Conservation (phyloP, 345 rosid genomes). For the Bruguiera gymnorhiza region DNA sequence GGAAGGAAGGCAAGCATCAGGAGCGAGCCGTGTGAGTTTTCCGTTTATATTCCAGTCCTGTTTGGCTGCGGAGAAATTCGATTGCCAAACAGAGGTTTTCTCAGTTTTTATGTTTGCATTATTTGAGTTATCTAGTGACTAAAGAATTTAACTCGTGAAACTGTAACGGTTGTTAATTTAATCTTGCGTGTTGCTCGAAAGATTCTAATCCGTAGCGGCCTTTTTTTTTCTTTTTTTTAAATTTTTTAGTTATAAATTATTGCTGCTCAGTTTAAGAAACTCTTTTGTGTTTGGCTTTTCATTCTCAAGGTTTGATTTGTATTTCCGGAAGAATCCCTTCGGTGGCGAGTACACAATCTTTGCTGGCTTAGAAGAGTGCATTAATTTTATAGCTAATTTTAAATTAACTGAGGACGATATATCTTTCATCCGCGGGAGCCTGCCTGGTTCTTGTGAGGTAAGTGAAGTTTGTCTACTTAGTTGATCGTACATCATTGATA, state of each 20-base stretch:
- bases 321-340: slow-evolving; percentile 92
- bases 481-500: no score
- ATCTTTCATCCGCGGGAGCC: slow-evolving; percentile 50
- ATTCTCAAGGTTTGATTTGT: slow-evolving; percentile 76
- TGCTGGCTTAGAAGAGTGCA: slow-evolving; percentile 97
- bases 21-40: slow-evolving; percentile 75
- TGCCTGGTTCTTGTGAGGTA: slow-evolving; percentile 85
- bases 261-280: not conserved
- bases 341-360: slow-evolving; percentile 91
- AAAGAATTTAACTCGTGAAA: no score
- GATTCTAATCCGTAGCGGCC: no score
- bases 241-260: no score
- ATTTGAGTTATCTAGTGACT: no score
- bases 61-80: not conserved
- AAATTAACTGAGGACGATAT: slow-evolving; percentile 67
- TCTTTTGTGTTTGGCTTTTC: not conserved
- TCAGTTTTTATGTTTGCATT: no score
- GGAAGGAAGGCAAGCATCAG: slow-evolving; percentile 89
- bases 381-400: slow-evolving; percentile 83
- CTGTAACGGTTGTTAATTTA: no score
- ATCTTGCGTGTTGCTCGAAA: no score
- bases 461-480: not conserved
- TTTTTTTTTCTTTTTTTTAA: no score
- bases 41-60: not conserved
- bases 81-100: no score